phyloP scores from a whole-genome alignment of 495 filamentous ascomycete species.

The Neurospora terricola region DNA sequence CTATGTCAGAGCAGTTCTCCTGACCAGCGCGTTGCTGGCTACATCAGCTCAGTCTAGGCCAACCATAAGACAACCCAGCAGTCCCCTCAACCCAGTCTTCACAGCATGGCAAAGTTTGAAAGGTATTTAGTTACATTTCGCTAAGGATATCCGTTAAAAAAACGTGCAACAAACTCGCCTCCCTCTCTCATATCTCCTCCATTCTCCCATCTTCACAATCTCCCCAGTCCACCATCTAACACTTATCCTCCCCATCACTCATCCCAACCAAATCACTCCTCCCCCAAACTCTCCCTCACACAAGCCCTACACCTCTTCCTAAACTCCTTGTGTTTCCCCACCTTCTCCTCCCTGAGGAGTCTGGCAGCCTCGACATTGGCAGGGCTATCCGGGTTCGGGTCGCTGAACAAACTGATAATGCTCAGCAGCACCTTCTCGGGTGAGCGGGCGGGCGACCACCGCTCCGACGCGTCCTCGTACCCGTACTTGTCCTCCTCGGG shows the following conservation, averaged over 20 bases:
- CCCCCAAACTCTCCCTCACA: constrained; percentile 76
- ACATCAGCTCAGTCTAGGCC: not conserved
- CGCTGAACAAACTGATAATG: constrained; percentile 86
- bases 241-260: not conserved
- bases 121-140: not conserved
- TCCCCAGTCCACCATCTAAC: not conserved
- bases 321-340: constrained; percentile 53
- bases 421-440: constrained; percentile 91
- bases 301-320: constrained; percentile 64
- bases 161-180: not conserved
- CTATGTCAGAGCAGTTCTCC: not conserved
- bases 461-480: constrained; percentile 84
- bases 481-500: constrained; percentile 94
- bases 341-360: constrained; percentile 74
- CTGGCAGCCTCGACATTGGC: constrained; percentile 90
- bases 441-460: constrained; percentile 95
- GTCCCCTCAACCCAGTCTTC: not conserved
- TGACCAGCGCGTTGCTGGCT: not conserved
- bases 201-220: not conserved
- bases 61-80: not conserved
- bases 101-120: not conserved
- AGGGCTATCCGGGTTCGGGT: constrained; percentile 90
- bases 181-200: not conserved
- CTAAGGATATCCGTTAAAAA: not conserved
- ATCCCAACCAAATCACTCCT: constrained; percentile 37